Evolutionary conservation across 176 grass and related monocot species (phyloP).

Genomic region (Thinopyrum elongatum): DNA sequence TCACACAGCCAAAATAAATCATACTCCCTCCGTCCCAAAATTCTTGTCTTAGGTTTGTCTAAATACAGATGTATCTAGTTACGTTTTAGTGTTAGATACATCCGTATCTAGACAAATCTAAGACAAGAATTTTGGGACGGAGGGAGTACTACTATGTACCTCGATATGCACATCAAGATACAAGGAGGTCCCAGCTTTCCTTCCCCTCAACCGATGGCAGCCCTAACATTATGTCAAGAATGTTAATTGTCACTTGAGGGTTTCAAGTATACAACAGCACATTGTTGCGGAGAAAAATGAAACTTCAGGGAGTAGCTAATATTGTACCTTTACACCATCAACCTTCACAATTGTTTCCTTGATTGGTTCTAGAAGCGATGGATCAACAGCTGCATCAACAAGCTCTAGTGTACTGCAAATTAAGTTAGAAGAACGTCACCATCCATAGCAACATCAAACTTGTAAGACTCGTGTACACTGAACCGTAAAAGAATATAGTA

Average conservation of each 20-base stretch:
- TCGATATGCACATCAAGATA: slow-evolving; percentile 98
- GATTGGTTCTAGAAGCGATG: slow-evolving; percentile 68
- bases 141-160: too few species aligned
- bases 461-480: slow-evolving; percentile 4
- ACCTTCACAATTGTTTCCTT: slow-evolving; percentile 83
- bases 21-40: too few species aligned
- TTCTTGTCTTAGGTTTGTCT: too few species aligned
- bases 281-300: not conserved
- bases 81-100: too few species aligned
- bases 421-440: slow-evolving; percentile 20
- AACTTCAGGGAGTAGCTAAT: slow-evolving; percentile 11
- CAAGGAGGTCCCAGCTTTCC: slow-evolving; percentile 89
- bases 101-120: too few species aligned
- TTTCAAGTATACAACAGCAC: not conserved
- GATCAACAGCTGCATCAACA: slow-evolving; percentile 84
- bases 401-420: slow-evolving; percentile 69
- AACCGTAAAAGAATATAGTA: not conserved
- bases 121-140: too few species aligned
- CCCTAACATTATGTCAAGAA: slow-evolving; percentile 52
- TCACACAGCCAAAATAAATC: slow-evolving; percentile 22
- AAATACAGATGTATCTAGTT: too few species aligned
- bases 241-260: not conserved
- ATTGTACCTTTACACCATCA: slow-evolving; percentile 93
- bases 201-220: slow-evolving; percentile 88
- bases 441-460: slow-evolving; percentile 12